Evolutionary conservation across 768 basidiomycete genomes (phyloP).

Genomic region (Lentinula guzmanii): DNA sequence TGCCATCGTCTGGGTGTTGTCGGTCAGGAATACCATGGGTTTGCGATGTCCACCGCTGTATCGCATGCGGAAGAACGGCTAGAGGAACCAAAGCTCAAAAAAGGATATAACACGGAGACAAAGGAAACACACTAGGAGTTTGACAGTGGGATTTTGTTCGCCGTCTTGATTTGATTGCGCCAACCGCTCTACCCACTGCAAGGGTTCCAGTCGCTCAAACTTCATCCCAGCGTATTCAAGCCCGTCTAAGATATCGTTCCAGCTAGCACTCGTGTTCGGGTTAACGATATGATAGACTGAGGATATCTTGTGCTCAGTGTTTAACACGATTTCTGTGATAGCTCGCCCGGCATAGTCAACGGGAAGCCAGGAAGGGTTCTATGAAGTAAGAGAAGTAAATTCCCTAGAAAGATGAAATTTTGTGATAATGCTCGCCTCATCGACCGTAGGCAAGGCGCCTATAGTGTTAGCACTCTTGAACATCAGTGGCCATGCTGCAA

Average conservation of each 20-base stretch:
- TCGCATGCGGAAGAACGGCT: conserved; percentile 29
- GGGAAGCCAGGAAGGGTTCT: conserved; percentile 45
- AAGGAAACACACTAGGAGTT: conserved; percentile 26
- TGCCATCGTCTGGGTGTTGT: conserved; percentile 23
- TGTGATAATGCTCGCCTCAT: conserved; percentile 18
- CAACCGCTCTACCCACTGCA: conserved; percentile 31
- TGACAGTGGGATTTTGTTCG: conserved; percentile 34
- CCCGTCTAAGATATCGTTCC: conserved; percentile 33
- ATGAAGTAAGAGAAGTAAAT: neutral
- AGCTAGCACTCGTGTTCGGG: conserved; percentile 23
- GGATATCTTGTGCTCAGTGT: conserved; percentile 3
- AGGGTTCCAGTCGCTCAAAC: conserved; percentile 30
- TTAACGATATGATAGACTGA: conserved; percentile 34
- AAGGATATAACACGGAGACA: neutral
- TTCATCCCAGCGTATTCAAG: conserved; percentile 29
- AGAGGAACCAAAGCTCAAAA: neutral
- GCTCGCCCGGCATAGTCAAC: conserved; percentile 44
- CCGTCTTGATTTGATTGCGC: conserved; percentile 29
- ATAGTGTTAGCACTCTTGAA: conserved; percentile 37
- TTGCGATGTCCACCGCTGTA: conserved; percentile 15
- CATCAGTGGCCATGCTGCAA: conserved; percentile 32
- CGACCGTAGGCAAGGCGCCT: conserved; percentile 23
- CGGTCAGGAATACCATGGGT: conserved; percentile 29
- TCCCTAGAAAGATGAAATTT: neutral
- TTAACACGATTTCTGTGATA: conserved; percentile 36